A percentile compares a stretch with the other conserved stretches of the same genome.
Evolutionary conservation across 2,329 filamentous ascomycete species (phyloP).

Genomic region (Clarireedia monteithiana): DNA sequence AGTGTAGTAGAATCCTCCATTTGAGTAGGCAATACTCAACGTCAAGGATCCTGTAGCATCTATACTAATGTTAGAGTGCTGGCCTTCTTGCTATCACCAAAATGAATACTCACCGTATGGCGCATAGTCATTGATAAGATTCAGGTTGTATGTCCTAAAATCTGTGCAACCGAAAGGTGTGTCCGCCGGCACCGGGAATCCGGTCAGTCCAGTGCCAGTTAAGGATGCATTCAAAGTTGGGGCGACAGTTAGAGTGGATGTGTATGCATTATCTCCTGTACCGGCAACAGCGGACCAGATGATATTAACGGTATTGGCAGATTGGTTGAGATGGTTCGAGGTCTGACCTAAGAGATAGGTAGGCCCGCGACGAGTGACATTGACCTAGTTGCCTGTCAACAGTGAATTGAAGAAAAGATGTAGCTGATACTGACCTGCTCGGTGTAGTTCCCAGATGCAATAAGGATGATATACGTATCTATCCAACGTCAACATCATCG

Average conservation of each 20-base stretch:
- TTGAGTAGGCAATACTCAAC: constrained; percentile 52
- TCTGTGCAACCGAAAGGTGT: constrained; percentile 57
- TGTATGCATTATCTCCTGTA: constrained; percentile 52
- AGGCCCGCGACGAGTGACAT: constrained; percentile 53
- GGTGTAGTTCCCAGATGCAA: constrained; percentile 51
- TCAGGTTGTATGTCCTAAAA: constrained; percentile 60
- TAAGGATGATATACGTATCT: constrained; percentile 45
- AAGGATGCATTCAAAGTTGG: constrained; percentile 55
- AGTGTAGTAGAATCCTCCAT: constrained; percentile 59
- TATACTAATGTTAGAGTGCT: not conserved
- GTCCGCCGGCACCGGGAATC: constrained; percentile 48
- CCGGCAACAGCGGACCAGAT: constrained; percentile 49
- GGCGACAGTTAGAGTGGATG: constrained; percentile 52
- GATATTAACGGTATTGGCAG: constrained; percentile 43
- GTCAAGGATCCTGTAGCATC: constrained; percentile 48
- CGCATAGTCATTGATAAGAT: constrained; percentile 53
- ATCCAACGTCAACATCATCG: not conserved
- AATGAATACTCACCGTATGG: constrained; percentile 27
- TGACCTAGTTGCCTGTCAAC: constrained; percentile 44
- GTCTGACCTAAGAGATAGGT: constrained; percentile 52
- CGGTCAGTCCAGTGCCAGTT: constrained; percentile 54
- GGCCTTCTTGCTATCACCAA: not conserved
- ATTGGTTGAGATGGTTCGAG: constrained; percentile 16
- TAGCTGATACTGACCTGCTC: constrained; percentile 32
- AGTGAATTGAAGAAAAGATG: not conserved